phyloP scores from a whole-genome alignment of 768 basidiomycete species.

The Boletus subparvulus region DNA sequence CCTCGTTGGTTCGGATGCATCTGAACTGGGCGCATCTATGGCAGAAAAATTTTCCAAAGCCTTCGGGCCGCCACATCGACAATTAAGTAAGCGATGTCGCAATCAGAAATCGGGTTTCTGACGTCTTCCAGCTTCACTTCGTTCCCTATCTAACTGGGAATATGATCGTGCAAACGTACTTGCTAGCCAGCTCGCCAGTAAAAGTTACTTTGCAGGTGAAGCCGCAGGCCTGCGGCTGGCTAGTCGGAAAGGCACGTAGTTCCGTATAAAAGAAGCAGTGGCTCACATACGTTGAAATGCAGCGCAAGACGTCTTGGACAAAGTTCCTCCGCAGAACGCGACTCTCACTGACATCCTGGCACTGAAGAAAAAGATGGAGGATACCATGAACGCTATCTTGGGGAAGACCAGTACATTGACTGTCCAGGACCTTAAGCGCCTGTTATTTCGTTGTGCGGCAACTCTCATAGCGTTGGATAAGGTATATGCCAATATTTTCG shows the following conservation, averaged over 20 bases:
- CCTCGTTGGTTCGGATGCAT: constrained; percentile 63
- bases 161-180: constrained; percentile 81
- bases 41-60: constrained; percentile 85
- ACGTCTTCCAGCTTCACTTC: constrained; percentile 49
- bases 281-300: constrained; percentile 1
- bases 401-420: constrained; percentile 72
- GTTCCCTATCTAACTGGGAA: constrained; percentile 58
- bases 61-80: constrained; percentile 74
- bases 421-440: constrained; percentile 77
- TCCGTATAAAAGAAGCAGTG: not conserved
- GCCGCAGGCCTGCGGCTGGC: constrained; percentile 77
- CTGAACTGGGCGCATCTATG: constrained; percentile 89
- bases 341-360: constrained; percentile 61
- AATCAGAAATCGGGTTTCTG: not conserved
- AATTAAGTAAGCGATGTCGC: constrained; percentile 55
- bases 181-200: constrained; percentile 83
- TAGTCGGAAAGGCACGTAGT: constrained; percentile 55
- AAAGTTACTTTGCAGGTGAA: constrained; percentile 89
- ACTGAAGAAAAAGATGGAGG: constrained; percentile 66
- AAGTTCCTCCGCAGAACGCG: constrained; percentile 57
- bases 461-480: constrained; percentile 67
- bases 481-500: constrained; percentile 36
- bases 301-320: constrained; percentile 63
- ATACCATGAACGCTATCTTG: constrained; percentile 65
- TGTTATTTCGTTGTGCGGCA: constrained; percentile 86